Percentiles rank a stretch among this genome's conserved stretches.
These are phyloP conservation scores for Medicago arabica DNA, from an alignment of 306 rosid species.

Conservation along the genomic window DNA sequence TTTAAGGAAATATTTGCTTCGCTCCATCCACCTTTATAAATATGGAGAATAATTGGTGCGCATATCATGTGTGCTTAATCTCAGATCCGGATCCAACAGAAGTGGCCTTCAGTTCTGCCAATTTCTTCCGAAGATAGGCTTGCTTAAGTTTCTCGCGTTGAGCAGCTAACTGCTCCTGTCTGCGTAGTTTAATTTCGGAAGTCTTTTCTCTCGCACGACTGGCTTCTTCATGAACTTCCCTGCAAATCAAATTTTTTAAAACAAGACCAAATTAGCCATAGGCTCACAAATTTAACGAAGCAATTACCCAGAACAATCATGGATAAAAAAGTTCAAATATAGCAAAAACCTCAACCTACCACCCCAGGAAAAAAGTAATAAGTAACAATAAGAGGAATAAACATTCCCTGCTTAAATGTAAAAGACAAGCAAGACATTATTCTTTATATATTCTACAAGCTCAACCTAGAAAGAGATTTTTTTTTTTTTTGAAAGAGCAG, in stretches of 20 bases:
- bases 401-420: background rate
- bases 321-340: background rate
- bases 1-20: slow-evolving; percentile 13
- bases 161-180: slow-evolving; percentile 76
- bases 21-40: slow-evolving; percentile 20
- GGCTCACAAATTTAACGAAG: background rate
- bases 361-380: background rate
- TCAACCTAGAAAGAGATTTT: background rate
- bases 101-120: slow-evolving; percentile 77
- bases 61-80: slow-evolving; percentile 42
- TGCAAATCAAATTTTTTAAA: slow-evolving; percentile 42
- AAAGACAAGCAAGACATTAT: background rate
- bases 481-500: background rate
- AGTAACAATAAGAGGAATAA: background rate
- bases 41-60: background rate
- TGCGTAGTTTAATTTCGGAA: slow-evolving; percentile 71
- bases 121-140: slow-evolving; percentile 81
- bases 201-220: slow-evolving; percentile 81
- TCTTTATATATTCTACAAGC: slow-evolving; percentile 12
- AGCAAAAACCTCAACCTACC: background rate
- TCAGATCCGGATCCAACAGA: slow-evolving; percentile 55
- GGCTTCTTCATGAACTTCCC: slow-evolving; percentile 96
- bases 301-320: slow-evolving; percentile 16
- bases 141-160: slow-evolving; percentile 83
- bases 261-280: slow-evolving; percentile 26